Conservation (phyloP, 352 stramenopile species). For the Hyaloperonospora brassicae region DNA sequence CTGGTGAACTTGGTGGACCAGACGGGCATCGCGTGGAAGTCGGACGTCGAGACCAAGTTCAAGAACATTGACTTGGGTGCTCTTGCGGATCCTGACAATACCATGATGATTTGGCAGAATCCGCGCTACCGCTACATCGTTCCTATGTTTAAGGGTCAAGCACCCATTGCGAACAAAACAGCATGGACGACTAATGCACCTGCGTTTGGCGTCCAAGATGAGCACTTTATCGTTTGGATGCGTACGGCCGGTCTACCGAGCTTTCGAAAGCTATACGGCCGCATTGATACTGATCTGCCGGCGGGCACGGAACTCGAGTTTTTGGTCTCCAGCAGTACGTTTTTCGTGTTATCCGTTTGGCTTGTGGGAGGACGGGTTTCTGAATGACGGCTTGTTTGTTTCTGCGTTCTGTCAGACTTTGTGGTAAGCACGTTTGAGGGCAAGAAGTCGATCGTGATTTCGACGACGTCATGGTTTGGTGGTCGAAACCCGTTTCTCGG, state of each 20-base stretch:
- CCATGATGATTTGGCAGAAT: constrained; percentile 82
- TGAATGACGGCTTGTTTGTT: constrained; percentile 4
- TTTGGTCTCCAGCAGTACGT: constrained; percentile 86
- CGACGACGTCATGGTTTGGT: constrained; percentile 93
- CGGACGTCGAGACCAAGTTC: constrained; percentile 95
- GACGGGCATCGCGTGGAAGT: constrained; percentile 94
- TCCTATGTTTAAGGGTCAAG: constrained; percentile 49
- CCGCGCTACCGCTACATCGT: constrained; percentile 74
- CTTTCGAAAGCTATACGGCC: constrained; percentile 99
- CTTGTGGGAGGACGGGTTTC: background rate
- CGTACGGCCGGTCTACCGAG: constrained; percentile 92
- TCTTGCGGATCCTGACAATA: constrained; percentile 24
- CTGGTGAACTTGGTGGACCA: constrained; percentile 89
- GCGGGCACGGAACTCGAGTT: constrained; percentile 88
- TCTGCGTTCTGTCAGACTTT: constrained; percentile 78
- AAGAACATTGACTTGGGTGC: constrained; percentile 79
- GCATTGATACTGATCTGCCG: constrained; percentile 90
- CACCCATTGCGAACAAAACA: constrained; percentile 61
- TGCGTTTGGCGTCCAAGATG: constrained; percentile 90
- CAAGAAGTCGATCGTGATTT: constrained; percentile 95
- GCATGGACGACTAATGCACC: constrained; percentile 61
- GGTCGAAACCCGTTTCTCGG: constrained; percentile 95
- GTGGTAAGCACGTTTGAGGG: constrained; percentile 92
- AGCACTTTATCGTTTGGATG: constrained; percentile 99
- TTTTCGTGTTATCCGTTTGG: background rate